Evolutionary conservation across 805 yeast genomes (phyloP).

Genomic region (Peterozyma xylosa): DNA sequence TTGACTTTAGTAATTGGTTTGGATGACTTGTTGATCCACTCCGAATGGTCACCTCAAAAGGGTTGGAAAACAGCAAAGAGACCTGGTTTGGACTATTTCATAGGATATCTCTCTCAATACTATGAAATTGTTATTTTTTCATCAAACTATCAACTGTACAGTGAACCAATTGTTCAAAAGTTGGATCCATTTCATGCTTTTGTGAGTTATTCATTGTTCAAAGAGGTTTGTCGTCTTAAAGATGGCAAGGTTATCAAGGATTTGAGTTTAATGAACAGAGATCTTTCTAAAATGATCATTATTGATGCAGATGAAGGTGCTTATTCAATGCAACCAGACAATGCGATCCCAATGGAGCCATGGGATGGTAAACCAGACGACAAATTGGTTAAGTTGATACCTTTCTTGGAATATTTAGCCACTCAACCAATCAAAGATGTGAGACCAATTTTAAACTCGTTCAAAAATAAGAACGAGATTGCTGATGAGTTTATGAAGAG

Average conservation of each 20-base stretch:
- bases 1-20: conserved; percentile 81
- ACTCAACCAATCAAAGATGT: conserved; percentile 81
- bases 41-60: conserved; percentile 82
- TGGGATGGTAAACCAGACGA: conserved; percentile 90
- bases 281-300: conserved; percentile 69
- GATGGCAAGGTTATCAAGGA: conserved; percentile 91
- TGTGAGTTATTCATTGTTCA: conserved; percentile 77
- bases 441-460: conserved; percentile 77
- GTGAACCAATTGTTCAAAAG: conserved; percentile 78
- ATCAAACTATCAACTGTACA: conserved; percentile 75
- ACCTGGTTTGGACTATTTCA: conserved; percentile 95
- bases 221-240: conserved; percentile 85
- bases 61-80: conserved; percentile 99
- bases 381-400: conserved; percentile 70
- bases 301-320: conserved; percentile 73
- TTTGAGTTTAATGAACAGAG: conserved; percentile 84
- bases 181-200: conserved; percentile 91
- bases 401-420: conserved; percentile 90
- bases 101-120: conserved; percentile 90
- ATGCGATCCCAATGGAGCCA: conserved; percentile 75
- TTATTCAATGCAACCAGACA: conserved; percentile 82
- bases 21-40: conserved; percentile 86
- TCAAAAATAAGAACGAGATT: conserved; percentile 55
- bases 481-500: conserved; percentile 76
- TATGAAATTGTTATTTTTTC: conserved; percentile 92